phyloP scores from a whole-genome alignment of 305 asterid genomes.

The Stenogyne calaminthoides region DNA sequence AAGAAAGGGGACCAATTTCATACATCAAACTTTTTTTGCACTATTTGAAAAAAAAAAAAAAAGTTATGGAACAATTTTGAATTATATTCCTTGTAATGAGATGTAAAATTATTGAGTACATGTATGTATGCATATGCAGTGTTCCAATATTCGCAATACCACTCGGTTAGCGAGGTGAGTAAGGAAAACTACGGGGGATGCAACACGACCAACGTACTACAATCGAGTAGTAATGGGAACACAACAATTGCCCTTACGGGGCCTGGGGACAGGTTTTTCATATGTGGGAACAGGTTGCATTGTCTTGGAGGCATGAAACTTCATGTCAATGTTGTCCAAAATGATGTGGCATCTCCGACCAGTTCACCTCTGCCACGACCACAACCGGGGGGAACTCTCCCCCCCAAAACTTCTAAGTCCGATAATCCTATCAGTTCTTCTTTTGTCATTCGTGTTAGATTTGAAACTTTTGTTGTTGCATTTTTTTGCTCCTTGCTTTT shows the following conservation, averaged over 20 bases:
- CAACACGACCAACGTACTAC: slow-evolving; percentile 65
- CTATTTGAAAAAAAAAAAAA: no score
- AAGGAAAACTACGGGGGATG: slow-evolving; percentile 55
- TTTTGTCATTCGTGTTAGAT: neutral
- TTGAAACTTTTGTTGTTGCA: slow-evolving; percentile 16
- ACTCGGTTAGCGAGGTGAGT: slow-evolving; percentile 58
- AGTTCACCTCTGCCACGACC: slow-evolving; percentile 53
- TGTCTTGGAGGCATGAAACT: slow-evolving; percentile 84
- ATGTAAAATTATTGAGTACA: no score
- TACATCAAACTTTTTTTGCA: no score
- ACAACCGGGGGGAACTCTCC: slow-evolving; percentile 40
- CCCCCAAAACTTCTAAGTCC: slow-evolving; percentile 61
- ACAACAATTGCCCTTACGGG: slow-evolving; percentile 44
- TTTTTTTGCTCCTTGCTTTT: slow-evolving; percentile 31
- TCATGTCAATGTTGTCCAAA: slow-evolving; percentile 40
- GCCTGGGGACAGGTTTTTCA: slow-evolving; percentile 63
- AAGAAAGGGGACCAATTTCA: no score
- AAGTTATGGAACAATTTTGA: no score
- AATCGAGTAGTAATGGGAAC: slow-evolving; percentile 67
- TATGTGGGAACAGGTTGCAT: slow-evolving; percentile 67
- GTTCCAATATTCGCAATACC: slow-evolving; percentile 62
- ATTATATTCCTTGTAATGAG: no score
- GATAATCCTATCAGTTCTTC: slow-evolving; percentile 44
- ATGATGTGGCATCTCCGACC: slow-evolving; percentile 32
- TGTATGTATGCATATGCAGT: slow-evolving; percentile 24